Evolutionary conservation across 2,329 filamentous ascomycete species (phyloP).

Genomic region (Curvularia lunata): DNA sequence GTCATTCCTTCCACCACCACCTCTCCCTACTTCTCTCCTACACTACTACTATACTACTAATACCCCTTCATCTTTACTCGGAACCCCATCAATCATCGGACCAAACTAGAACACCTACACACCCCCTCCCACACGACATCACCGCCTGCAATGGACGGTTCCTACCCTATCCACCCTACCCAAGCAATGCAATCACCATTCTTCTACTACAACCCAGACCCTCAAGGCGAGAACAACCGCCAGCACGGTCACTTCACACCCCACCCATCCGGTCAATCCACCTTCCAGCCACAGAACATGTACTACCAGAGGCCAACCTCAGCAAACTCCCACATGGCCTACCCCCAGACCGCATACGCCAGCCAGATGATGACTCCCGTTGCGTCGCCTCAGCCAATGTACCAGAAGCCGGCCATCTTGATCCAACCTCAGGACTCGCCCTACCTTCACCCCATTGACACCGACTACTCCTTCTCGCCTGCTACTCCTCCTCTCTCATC

Average conservation of each 20-base stretch:
- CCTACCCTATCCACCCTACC: conserved; percentile 60
- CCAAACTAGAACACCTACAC: background rate
- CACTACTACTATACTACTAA: conserved; percentile 36
- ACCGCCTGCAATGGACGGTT: conserved; percentile 66
- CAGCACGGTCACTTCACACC: conserved; percentile 79
- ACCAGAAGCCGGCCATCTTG: conserved; percentile 77
- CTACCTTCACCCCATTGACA: conserved; percentile 70
- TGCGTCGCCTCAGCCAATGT: conserved; percentile 74
- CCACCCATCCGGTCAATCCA: conserved; percentile 50
- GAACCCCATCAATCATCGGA: conserved; percentile 25
- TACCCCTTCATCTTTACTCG: conserved; percentile 25
- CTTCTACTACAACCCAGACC: conserved; percentile 86
- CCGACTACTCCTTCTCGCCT: conserved; percentile 76
- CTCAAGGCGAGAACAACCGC: conserved; percentile 67
- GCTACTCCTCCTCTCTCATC: conserved; percentile 87
- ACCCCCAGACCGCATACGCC: conserved; percentile 60
- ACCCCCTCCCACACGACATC: background rate
- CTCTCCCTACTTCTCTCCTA: conserved; percentile 16
- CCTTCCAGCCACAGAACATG: conserved; percentile 54
- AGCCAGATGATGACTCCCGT: conserved; percentile 74
- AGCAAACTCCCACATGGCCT: conserved; percentile 64
- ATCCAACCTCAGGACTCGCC: conserved; percentile 64
- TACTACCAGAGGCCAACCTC: conserved; percentile 63
- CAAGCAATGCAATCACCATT: conserved; percentile 74
- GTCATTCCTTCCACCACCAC: conserved; percentile 46